Base-by-base conservation (phyloP, 2,329 filamentous ascomycete genomes). In the Penicillium sumatraense region DNA sequence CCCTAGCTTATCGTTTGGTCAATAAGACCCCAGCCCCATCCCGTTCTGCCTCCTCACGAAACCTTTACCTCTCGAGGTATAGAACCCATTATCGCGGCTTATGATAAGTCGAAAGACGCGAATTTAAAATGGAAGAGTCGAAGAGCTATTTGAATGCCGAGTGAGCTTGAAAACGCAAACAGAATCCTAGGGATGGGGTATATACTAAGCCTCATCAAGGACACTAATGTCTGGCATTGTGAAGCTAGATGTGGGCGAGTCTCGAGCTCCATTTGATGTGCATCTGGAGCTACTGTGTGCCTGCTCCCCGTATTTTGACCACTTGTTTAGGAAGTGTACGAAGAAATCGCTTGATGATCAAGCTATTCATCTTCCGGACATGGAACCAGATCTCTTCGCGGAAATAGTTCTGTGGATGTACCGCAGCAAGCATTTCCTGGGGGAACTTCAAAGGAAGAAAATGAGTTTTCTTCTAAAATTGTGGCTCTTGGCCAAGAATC, bases 401-500 rank as follows among this genome's bases (percentile, higher is more conserved):
- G 33, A 56, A 35, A 13, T 53, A 2, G 29, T 53, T 29, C 20
- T 35, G n/a, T 56, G 54, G 54, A 49, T 49, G 23, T 56, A 56
- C 31, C 49, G 49, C 40, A 23, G 33, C 16, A 21, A 52, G n/a
- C 14, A 49, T 48, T 42, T 42, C 35, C 18, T 41, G 16, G n/a
- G 33, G 18, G 11, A n/a, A 27, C 23, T 38, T 18, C 20, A 27
- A n/a, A 20, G 16, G 11, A 42, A 29, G 41, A 47, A 27, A 29
- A 18, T 47, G 29, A 29, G 21, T 29, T 44, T 41, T n/a, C 35
- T 56, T 24, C 38, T 47, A 33, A 21, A 44, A 31, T 42, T 56
- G n/a, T 56, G 53, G 53, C 35, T 56, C 29, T 47, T 53, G 10
- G 53, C 53, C n/a, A 44, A 21, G 11, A 56, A 48, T 23, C 31